Evolutionary conservation across 2,329 filamentous ascomycete genomes (phyloP).

Genomic region (Pseudogymnoascus sp.): DNA sequence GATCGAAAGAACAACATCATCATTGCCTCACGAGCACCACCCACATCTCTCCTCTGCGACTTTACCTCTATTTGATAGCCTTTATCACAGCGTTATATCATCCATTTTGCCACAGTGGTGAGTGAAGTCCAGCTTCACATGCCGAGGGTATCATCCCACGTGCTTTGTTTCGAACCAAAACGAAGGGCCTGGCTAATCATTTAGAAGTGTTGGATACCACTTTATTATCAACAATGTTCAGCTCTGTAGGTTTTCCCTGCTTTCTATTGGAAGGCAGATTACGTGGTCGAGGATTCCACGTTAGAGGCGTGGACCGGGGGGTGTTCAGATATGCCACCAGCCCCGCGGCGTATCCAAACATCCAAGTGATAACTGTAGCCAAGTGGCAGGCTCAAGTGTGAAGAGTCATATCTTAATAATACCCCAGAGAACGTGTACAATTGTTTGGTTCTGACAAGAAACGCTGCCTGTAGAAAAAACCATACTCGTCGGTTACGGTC

Average conservation of each 20-base stretch:
- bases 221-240: not conserved
- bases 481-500: constrained; percentile 89
- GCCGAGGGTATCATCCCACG: not conserved
- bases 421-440: too few species aligned
- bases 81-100: not conserved
- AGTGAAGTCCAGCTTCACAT: not conserved
- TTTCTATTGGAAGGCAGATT: not conserved
- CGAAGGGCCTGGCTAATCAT: not conserved
- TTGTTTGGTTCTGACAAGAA: not conserved
- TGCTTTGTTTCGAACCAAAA: not conserved
- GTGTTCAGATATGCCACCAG: not conserved
- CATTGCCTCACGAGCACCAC: not conserved
- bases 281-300: not conserved
- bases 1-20: not conserved
- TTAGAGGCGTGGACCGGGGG: not conserved
- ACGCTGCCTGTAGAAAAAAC: constrained; percentile 57
- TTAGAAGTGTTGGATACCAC: not conserved
- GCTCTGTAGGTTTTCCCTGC: not conserved
- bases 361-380: not conserved
- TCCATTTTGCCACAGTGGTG: not conserved
- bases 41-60: not conserved
- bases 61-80: not conserved
- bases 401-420: too few species aligned
- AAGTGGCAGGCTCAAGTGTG: not conserved
- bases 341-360: not conserved